A percentile compares a stretch with the other conserved stretches of the same genome.
Conservation (phyloP, 768 basidiomycete species). For the Dendrothele bispora region DNA sequence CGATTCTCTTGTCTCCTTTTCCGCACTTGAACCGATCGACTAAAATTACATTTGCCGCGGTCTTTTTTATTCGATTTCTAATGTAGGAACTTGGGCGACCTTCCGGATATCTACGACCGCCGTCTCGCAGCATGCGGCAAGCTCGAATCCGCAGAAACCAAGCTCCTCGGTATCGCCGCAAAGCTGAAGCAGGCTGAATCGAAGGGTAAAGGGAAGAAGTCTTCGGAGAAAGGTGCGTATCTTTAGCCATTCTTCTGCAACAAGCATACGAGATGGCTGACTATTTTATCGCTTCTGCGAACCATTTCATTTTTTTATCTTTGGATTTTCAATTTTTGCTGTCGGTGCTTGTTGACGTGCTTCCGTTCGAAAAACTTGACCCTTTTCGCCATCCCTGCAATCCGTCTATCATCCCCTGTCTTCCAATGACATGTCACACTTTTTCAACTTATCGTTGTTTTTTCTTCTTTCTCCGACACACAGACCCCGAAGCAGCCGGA, state of each 20-base stretch:
- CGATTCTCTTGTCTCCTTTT: no score
- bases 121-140: constrained; percentile 71
- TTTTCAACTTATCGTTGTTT: not conserved
- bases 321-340: no score
- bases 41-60: no score
- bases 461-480: not conserved
- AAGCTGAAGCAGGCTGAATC: constrained; percentile 72
- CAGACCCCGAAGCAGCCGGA: constrained; percentile 1
- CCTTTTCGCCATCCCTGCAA: no score
- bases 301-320: no score
- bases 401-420: not conserved
- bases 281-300: no score
- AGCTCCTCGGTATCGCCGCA: constrained; percentile 70
- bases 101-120: constrained; percentile 81
- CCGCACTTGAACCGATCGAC: no score
- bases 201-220: constrained; percentile 47
- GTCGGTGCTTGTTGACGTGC: no score
- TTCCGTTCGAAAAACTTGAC: no score
- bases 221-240: constrained; percentile 25
- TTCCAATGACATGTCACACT: not conserved
- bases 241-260: no score
- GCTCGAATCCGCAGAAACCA: constrained; percentile 85
- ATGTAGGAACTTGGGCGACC: constrained; percentile 74
- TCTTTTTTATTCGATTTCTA: not conserved
- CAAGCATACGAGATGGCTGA: no score